phyloP scores from a whole-genome alignment of 768 basidiomycete species.

The Mycena vitilis region DNA sequence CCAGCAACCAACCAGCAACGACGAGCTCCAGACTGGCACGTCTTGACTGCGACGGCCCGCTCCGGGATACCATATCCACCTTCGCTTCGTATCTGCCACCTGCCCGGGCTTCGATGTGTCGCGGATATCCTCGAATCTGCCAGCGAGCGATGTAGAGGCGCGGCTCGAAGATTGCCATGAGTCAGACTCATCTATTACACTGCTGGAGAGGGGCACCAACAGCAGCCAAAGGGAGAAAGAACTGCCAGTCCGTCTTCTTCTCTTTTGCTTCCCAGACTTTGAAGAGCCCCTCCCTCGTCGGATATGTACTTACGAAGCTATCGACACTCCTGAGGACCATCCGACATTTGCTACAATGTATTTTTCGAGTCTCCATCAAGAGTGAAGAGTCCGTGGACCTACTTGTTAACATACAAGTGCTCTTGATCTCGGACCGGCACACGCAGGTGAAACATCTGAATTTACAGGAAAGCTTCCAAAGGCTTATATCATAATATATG shows the following conservation, averaged over 20 bases:
- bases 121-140: slow-evolving; percentile 6
- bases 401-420: too few species aligned
- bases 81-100: too few species aligned
- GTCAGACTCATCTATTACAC: neutral
- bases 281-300: too few species aligned
- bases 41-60: too few species aligned
- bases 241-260: slow-evolving; percentile 3
- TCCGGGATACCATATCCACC: too few species aligned
- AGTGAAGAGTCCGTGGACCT: neutral
- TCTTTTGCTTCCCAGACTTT: too few species aligned
- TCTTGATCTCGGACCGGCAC: too few species aligned
- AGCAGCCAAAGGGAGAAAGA: slow-evolving; percentile 20
- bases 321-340: neutral
- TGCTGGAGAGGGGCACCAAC: slow-evolving; percentile 11
- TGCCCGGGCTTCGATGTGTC: neutral
- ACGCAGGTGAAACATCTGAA: too few species aligned
- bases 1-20: too few species aligned
- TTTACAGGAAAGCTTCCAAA: too few species aligned
- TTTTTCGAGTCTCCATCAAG: slow-evolving; percentile 7
- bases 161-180: neutral
- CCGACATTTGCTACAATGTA: slow-evolving; percentile 11
- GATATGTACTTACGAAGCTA: neutral
- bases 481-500: too few species aligned
- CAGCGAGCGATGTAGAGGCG: neutral
- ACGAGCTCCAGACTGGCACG: too few species aligned